Conservation (phyloP, 2,329 filamentous ascomycete genomes). For the Mariannaea elegans region DNA sequence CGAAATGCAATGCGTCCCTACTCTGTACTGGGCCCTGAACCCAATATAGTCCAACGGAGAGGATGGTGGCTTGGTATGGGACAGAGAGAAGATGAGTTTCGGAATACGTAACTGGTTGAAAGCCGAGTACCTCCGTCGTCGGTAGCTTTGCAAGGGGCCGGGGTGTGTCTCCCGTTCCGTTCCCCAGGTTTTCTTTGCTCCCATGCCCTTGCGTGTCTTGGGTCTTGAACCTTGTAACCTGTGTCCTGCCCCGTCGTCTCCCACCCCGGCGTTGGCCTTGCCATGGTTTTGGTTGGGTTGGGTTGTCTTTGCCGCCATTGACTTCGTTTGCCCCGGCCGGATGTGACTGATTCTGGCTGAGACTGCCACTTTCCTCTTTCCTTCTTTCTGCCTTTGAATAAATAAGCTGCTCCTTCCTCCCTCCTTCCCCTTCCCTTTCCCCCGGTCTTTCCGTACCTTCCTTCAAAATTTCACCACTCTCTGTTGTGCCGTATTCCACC, state of each 20-base stretch:
- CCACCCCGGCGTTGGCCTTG: conserved; percentile 29
- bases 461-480: neutral
- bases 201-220: conserved; percentile 15
- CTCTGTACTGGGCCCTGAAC: conserved; percentile 2
- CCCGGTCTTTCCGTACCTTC: conserved; percentile 23
- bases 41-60: conserved; percentile 11
- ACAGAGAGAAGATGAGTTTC: conserved; percentile 7
- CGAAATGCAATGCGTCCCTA: conserved; percentile 15
- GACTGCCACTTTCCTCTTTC: conserved; percentile 24
- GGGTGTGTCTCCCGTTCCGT: conserved; percentile 37
- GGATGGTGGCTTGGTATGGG: conserved; percentile 16
- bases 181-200: conserved; percentile 39
- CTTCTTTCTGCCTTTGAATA: conserved; percentile 30
- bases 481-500: neutral
- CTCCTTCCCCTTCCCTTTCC: conserved; percentile 25
- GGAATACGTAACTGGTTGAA: conserved; percentile 13
- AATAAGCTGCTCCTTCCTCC: conserved; percentile 27
- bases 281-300: conserved; percentile 12
- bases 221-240: conserved; percentile 2
- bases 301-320: conserved; percentile 27
- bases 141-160: conserved; percentile 31
- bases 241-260: conserved; percentile 26
- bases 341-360: conserved; percentile 26
- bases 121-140: conserved; percentile 34
- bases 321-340: conserved; percentile 32